A percentile compares a stretch with the other conserved stretches of the same genome.
Conservation (phyloP, 768 basidiomycete species). For the Suillus decipiens region DNA sequence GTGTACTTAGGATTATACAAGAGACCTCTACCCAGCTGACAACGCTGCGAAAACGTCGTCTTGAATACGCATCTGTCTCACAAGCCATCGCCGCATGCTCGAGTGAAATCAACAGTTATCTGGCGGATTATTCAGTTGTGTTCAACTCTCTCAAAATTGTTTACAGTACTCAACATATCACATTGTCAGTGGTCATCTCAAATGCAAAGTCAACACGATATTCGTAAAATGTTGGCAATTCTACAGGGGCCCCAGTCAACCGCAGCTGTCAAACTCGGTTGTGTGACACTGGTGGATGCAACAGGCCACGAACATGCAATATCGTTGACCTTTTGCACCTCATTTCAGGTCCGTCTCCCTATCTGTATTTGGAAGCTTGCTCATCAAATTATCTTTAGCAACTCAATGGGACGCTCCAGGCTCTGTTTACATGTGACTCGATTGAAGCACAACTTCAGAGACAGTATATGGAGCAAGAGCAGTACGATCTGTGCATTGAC, state of each 20-base stretch:
- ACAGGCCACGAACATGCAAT: constrained; percentile 25
- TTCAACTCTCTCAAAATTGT: too few species aligned
- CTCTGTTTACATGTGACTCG: constrained; percentile 18
- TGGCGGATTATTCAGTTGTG: too few species aligned
- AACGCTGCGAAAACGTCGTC: background rate
- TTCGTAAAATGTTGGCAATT: too few species aligned
- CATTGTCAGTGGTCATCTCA: too few species aligned
- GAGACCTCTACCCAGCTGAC: background rate
- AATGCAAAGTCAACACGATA: too few species aligned
- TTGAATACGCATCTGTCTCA: background rate
- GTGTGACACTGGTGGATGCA: constrained; percentile 26
- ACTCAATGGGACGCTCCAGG: constrained; percentile 20
- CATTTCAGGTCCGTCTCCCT: constrained; percentile 23
- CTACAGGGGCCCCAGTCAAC: too few species aligned
- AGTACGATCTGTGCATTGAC: constrained; percentile 30
- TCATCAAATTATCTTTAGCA: constrained; percentile 15
- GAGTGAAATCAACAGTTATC: background rate
- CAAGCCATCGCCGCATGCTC: background rate
- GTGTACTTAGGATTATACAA: background rate
- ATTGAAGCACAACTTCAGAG: constrained; percentile 24
- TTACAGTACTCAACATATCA: too few species aligned
- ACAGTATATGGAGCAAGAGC: constrained; percentile 26
- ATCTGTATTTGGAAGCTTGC: background rate
- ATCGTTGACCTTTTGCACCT: constrained; percentile 24
- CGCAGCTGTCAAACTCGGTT: constrained; percentile 12